A percentile compares a stretch with the other conserved stretches of the same genome.
phyloP scores from a whole-genome alignment of 2,329 filamentous ascomycete species.

The Penicillium paneum region DNA sequence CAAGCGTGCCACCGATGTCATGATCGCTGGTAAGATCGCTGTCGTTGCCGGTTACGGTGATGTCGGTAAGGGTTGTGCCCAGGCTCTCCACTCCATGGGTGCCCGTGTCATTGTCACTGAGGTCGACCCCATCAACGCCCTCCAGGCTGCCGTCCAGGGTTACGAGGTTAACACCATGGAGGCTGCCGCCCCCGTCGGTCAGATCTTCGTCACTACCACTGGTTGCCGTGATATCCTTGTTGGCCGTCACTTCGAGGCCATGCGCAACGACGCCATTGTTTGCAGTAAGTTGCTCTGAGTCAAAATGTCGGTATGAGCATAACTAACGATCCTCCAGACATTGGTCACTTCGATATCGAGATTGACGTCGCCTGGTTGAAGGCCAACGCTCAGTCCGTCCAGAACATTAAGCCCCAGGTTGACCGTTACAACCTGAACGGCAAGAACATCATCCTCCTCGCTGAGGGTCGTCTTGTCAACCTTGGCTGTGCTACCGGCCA shows the following conservation, averaged over 20 bases:
- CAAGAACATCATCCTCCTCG: slow-evolving; percentile 96
- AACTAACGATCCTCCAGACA: slow-evolving; percentile 51
- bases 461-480: slow-evolving; percentile 98
- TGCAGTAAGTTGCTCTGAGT: slow-evolving; percentile 58
- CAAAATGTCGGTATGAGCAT: no score
- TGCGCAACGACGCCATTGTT: slow-evolving; percentile 97
- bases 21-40: slow-evolving; percentile 98
- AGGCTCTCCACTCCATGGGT: slow-evolving; percentile 95
- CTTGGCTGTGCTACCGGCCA: slow-evolving; percentile 97
- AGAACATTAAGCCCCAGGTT: slow-evolving; percentile 99
- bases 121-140: slow-evolving; percentile 98
- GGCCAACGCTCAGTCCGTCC: slow-evolving; percentile 85
- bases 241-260: slow-evolving; percentile 86
- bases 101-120: slow-evolving; percentile 94
- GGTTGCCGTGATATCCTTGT: slow-evolving; percentile 97
- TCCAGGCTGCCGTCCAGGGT: slow-evolving; percentile 95
- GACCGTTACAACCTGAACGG: slow-evolving; percentile 97
- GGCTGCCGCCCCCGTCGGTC: slow-evolving; percentile 80
- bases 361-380: slow-evolving; percentile 99
- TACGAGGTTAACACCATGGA: slow-evolving; percentile 98
- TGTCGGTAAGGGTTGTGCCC: slow-evolving; percentile 97
- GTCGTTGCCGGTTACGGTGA: slow-evolving; percentile 98
- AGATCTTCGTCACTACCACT: slow-evolving; percentile 99
- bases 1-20: slow-evolving; percentile 99
- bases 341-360: slow-evolving; percentile 99